phyloP scores from a whole-genome alignment of 768 basidiomycete species.

The Hygrocybe coccinea region DNA sequence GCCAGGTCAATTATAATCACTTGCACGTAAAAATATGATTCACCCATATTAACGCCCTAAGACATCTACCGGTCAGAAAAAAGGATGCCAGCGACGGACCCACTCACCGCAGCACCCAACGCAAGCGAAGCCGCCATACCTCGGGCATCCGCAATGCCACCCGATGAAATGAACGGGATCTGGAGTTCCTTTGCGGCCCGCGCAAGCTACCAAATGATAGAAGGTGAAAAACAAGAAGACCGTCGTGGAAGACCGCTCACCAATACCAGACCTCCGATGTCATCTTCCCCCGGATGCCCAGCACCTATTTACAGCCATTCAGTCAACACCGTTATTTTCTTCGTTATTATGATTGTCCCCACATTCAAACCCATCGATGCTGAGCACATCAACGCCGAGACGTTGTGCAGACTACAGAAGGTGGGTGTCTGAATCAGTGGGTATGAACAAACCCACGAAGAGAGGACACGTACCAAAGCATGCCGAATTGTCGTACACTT shows the following conservation, averaged over 20 bases:
- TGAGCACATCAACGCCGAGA: conserved; percentile 79
- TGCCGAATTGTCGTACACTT: conserved; percentile 87
- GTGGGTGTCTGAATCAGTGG: not conserved
- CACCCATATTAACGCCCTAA: conserved; percentile 85
- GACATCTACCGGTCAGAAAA: not conserved
- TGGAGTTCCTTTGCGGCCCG: conserved; percentile 80
- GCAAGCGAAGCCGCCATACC: conserved; percentile 80
- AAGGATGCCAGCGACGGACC: not conserved
- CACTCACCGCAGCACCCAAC: conserved; percentile 70
- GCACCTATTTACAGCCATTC: conserved; percentile 51
- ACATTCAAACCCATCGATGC: conserved; percentile 94
- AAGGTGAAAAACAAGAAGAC: not conserved
- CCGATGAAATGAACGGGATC: conserved; percentile 84
- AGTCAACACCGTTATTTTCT: conserved; percentile 6
- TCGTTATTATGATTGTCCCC: conserved; percentile 15
- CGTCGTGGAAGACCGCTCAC: conserved; percentile 32
- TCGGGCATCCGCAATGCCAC: conserved; percentile 82
- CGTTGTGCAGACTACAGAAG: conserved; percentile 49
- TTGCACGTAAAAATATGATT: not conserved
- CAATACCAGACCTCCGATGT: conserved; percentile 82
- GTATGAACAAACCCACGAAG: not conserved
- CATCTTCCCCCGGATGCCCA: conserved; percentile 92
- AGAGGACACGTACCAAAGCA: conserved; percentile 52
- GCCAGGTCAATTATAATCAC: not conserved
- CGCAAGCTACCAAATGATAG: conserved; percentile 53